Base-by-base conservation (phyloP, 2,329 filamentous ascomycete species). In the Pochonia chlamydosporia region DNA sequence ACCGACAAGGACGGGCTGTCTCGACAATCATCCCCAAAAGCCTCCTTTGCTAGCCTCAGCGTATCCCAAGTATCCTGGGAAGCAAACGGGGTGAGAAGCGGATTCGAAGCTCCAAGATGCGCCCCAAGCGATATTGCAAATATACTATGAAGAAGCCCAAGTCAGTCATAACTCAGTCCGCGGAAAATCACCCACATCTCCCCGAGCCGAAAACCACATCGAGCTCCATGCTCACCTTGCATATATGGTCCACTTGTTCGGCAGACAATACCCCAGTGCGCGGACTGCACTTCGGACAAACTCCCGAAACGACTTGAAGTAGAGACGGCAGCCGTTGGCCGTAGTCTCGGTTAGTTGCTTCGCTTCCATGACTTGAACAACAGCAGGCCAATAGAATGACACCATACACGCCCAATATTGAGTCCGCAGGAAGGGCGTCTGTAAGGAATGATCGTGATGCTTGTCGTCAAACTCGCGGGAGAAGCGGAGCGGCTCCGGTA, bases 361-460 rank as follows among this genome's bases (percentile, higher is more conserved):
- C 6, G 44, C 30, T 11, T 47, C 44, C 44, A 47, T 47, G n/a
- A 47, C 44, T 73, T 76, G 0, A 82, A 81, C 3, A 5, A 59
- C 54, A 3, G 60, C 57, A 5, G 59, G 60, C 60, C 59, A 62
- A 52, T 62, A 62, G 26, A 60, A 62, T 11, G 52, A 54, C 24
- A 54, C 47, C 40, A 54, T 56, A 51, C 56, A 61, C 44, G 52
- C 57, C 47, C 55, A 59, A 40, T 59, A 62, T 47, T 61, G 59
- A 8, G 59, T 56, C 14, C 52, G 55, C 5, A 62, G 21, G 42
- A 47, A 47, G 10, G 44, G 21, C 20, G 37, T 47, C 37, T 47
- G 44, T 16, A 47, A 21, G 11, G 36, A 41, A 25, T 35, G 21
- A 23, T 47, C 44, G 7, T 39, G 20, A 23, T 47, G 44, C 37